Evolutionary conservation across 257 asterid genomes (phyloP).

Genomic region (Ocimum tenuiflorum): DNA sequence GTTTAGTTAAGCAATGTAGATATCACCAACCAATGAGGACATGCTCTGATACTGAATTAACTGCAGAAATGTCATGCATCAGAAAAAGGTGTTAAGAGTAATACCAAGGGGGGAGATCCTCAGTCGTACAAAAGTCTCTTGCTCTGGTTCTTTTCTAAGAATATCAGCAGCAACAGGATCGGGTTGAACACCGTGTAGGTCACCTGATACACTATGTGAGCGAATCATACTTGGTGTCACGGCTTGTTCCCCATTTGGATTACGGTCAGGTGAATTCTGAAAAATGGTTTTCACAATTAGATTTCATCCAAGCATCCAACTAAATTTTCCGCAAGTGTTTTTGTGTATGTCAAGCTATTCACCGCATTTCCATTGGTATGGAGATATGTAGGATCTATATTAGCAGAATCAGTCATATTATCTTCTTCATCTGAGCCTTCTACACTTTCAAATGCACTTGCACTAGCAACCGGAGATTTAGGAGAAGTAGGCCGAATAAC

Average conservation of each 20-base stretch:
- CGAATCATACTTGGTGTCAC: constrained; percentile 69
- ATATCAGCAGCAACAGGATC: constrained; percentile 94
- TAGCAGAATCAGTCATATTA: constrained; percentile 40
- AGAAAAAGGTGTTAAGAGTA: constrained; percentile 21
- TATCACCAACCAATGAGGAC: not conserved
- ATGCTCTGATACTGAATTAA: constrained; percentile 3
- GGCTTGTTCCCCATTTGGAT: constrained; percentile 50
- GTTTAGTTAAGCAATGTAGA: not conserved
- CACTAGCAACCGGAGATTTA: constrained; percentile 82
- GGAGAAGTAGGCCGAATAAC: constrained; percentile 74
- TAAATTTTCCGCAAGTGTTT: not conserved
- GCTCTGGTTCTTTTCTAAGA: constrained; percentile 88
- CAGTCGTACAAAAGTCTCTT: constrained; percentile 79
- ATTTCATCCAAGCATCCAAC: constrained; percentile 9
- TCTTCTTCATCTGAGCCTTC: constrained; percentile 97
- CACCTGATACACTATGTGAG: constrained; percentile 84
- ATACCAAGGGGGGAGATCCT: constrained; percentile 79
- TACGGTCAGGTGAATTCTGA: constrained; percentile 48
- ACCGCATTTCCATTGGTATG: constrained; percentile 71
- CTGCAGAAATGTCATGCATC: constrained; percentile 9
- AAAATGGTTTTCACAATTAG: constrained; percentile 32
- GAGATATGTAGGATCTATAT: constrained; percentile 50
- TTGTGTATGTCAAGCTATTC: constrained; percentile 23
- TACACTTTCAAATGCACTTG: constrained; percentile 84
- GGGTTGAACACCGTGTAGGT: constrained; percentile 85